A percentile compares a stretch with the other conserved stretches of the same genome.
Conservation (phyloP, 2,329 filamentous ascomycete genomes). For the Plenodomus lindquistii region DNA sequence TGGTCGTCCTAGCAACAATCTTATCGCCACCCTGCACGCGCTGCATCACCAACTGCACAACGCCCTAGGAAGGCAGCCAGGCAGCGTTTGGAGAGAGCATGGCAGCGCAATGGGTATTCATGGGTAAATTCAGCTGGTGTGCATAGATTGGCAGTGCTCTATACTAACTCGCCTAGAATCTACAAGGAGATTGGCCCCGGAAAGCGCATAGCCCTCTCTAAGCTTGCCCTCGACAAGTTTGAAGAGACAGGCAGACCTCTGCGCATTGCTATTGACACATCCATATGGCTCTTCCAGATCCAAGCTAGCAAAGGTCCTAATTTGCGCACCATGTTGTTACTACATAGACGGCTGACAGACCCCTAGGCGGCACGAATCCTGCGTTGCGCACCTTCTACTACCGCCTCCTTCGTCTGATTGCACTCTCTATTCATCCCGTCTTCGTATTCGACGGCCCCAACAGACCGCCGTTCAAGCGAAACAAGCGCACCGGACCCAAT, state of each 20-base stretch:
- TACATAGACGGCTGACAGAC: conserved; percentile 12
- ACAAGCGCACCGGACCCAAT: conserved; percentile 69
- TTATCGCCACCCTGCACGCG: conserved; percentile 17
- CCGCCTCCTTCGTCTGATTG: conserved; percentile 76
- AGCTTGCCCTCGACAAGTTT: conserved; percentile 77
- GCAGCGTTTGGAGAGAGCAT: conserved; percentile 17
- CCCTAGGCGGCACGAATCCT: conserved; percentile 77
- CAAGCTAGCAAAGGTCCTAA: conserved; percentile 72
- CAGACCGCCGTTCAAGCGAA: conserved; percentile 85
- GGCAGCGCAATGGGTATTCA: conserved; percentile 45
- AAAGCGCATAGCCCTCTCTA: conserved; percentile 77
- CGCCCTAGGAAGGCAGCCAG: conserved; percentile 8
- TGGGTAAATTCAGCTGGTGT: conserved; percentile 30
- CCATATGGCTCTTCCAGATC: conserved; percentile 96
- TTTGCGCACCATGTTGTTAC: conserved; percentile 1
- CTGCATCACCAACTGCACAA: conserved; percentile 14
- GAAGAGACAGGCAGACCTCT: conserved; percentile 72
- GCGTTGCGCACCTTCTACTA: conserved; percentile 92
- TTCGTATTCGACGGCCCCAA: conserved; percentile 90
- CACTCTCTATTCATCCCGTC: conserved; percentile 78
- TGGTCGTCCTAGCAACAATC: conserved; percentile 41
- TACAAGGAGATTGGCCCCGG: conserved; percentile 87
- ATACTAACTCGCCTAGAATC: conserved; percentile 61
- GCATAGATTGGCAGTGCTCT: too few relatives aligned
- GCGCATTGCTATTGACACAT: conserved; percentile 88